Evolutionary conservation across 495 filamentous ascomycete species (phyloP), one percentile per base, ranked within the genome.

Genomic region (Staphylotrichum longicolle): DNA sequence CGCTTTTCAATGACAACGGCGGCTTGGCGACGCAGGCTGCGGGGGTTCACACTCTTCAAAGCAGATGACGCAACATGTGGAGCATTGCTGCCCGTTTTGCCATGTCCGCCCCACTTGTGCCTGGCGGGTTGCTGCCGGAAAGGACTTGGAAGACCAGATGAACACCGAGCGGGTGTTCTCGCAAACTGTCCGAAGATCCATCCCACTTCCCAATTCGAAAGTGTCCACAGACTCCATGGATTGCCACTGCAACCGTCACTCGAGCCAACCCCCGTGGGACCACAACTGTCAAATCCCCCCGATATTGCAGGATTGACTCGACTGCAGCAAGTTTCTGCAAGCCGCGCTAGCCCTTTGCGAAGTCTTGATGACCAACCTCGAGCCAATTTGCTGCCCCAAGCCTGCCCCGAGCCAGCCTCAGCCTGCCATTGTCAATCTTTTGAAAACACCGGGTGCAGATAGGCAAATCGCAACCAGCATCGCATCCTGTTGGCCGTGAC

Each of bases 11-110:
- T 39, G 55, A 48, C 55, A 30, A 20, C 37, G 56, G 20, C 46
- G 56, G 56, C 56, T 60, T 60, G 47, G 57, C 57, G 27, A 14
- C 40, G 15, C 56, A 50, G 33, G 15, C 37, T n/a, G 45, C 44
- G 5, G 34, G 46, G 53, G 34, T 12, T 10, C 33, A 34, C 52
- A 8, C 5, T 37, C 34, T 32, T 11, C 52, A 41, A 55, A 27
- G n/a, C 11, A 35, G 39, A 60, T 60, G 57, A 60, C 57, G 57
- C 40, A 60, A 8, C 8, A 10, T 51, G 57, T 59, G 57, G 57
- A 44, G 57, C 30, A 14, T 12, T 12, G 15, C 4, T 10, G 20
- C 20, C 15, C 39, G 32, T 35, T 39, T 7, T 37, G 9, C n/a
- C 6, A 9, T 3, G 33, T 3, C 8, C 5, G 54, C 41, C 54